These are phyloP conservation scores for Schizochytrium sp. DNA, from an alignment of 108 stramenopile genomes.

Conservation along the genomic window DNA sequence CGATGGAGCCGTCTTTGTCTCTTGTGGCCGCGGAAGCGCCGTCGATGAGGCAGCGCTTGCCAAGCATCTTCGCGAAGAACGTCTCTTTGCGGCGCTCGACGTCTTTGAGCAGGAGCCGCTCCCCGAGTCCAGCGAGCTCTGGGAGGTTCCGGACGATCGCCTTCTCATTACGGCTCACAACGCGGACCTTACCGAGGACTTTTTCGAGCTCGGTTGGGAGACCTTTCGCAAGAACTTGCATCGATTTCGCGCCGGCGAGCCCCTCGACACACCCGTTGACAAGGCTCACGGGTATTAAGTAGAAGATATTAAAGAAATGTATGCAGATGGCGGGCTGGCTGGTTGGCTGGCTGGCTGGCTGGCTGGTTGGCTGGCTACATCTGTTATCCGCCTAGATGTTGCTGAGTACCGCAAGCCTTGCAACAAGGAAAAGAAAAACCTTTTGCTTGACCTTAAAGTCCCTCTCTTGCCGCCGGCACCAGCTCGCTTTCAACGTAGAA, in stretches of 20 bases:
- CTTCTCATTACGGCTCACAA: slow-evolving; percentile 70
- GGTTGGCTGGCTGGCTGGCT: too few species aligned
- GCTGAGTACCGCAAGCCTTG: too few species aligned
- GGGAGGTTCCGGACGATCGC: slow-evolving; percentile 62
- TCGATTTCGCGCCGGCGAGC: background rate
- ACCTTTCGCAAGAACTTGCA: background rate
- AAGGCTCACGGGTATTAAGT: background rate
- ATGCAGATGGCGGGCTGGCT: too few species aligned
- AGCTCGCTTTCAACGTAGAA: too few species aligned
- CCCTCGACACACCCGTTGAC: background rate
- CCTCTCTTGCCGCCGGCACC: too few species aligned
- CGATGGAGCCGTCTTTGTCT: slow-evolving; percentile 66
- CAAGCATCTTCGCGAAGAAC: slow-evolving; percentile 50
- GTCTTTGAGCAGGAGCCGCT: slow-evolving; percentile 73
- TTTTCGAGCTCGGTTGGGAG: slow-evolving; percentile 16
- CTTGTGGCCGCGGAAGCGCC: slow-evolving; percentile 76
- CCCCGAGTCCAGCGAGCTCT: slow-evolving; percentile 57
- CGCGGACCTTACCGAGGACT: slow-evolving; percentile 24
- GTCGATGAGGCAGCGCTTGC: slow-evolving; percentile 71
- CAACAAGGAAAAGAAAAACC: too few species aligned
- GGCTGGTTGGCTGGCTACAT: too few species aligned
- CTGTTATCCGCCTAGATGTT: too few species aligned
- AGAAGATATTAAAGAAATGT: too few species aligned
- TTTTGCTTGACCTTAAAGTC: too few species aligned
- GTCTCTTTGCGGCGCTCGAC: slow-evolving; percentile 75